Base-by-base conservation (phyloP, 306 rosid species). In the Cicer cuneatum region DNA sequence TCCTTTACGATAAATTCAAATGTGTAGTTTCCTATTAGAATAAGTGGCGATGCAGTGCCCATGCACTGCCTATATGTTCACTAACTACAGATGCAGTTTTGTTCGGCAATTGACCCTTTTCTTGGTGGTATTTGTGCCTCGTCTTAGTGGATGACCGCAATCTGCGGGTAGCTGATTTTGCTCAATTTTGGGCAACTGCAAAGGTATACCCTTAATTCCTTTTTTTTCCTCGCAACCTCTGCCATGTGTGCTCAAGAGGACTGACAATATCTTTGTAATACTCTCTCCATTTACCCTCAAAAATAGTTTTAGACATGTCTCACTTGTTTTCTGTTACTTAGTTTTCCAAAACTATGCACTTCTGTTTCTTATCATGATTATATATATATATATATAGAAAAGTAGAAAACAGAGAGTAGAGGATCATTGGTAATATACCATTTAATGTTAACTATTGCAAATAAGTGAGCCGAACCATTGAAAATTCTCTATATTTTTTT, bases 101-200 rank as follows among this genome's bases (percentile, higher is more conserved):
- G 87, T 86, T 85, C 84, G 96, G 92, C 89, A 82, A 94, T 92
- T 94, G 97, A 94, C 88, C 91, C 85, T 91, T 94, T 94, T 92
- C 95, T 89, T 89, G 97, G 88, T 94, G 99, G 92, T 92, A 92
- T 91, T 83, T 92, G 93, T 90, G 90, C 97, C 83, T 94, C 92
- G 90, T 90, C 97, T 94, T 90, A 94, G 99, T 94, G 99, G 99
- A 94, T 94, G 99, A 94, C 97, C 99, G 99, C 99, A 94, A 92
- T 94, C 99, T 91, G 99, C 99, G 97, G 99, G 94, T 92, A 90
- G 99, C 97, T 85, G 99, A 92, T 86, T 94, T 94, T 94, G 95
- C 97, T 92, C 99, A 94, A 87, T 94, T 94, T 94, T 94, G 99
- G 99, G 97, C 96, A 94, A 85, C 87, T 85, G 99, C 93, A 75